Evolutionary conservation across 306 rosid genomes (phyloP).

Genomic region (Gastrolobium bilobum): DNA sequence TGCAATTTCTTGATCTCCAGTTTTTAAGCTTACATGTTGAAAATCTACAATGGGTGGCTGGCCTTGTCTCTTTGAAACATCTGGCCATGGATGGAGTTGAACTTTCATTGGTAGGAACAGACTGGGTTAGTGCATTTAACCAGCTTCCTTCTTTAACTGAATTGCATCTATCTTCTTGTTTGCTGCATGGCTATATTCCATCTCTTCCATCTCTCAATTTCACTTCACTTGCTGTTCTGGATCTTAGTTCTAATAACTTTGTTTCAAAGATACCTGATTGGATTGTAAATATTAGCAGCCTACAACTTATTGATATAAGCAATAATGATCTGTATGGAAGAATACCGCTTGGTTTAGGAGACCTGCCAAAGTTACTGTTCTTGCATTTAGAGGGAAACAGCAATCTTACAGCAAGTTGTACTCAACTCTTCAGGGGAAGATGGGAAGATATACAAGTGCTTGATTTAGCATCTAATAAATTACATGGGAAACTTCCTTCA

Average conservation of each 20-base stretch:
- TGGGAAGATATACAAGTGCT: conserved; percentile 53
- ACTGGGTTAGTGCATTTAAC: conserved; percentile 47
- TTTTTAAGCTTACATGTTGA: conserved; percentile 5
- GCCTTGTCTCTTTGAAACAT: conserved; percentile 53
- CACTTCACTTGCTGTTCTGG: conserved; percentile 56
- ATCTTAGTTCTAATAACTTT: conserved; percentile 42
- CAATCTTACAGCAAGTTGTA: conserved; percentile 54
- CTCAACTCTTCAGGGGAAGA: conserved; percentile 48
- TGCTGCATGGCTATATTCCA: conserved; percentile 43
- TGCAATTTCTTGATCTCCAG: conserved; percentile 53
- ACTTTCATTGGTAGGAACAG: conserved; percentile 49
- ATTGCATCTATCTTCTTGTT: conserved; percentile 46
- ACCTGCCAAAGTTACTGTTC: conserved; percentile 47
- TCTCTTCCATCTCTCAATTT: conserved; percentile 43
- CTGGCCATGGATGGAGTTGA: conserved; percentile 52
- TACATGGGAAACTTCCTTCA: conserved; percentile 56
- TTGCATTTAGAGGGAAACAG: conserved; percentile 30
- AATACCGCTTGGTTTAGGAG: conserved; percentile 58
- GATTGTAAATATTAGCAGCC: conserved; percentile 55
- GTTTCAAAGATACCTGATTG: conserved; percentile 57
- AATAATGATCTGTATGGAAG: conserved; percentile 44
- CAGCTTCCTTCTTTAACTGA: conserved; percentile 48
- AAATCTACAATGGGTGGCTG: conserved; percentile 50
- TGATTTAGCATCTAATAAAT: conserved; percentile 10
- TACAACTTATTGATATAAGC: conserved; percentile 45